These are phyloP conservation scores for Eremothecium sinecaudum DNA, from an alignment of 1,139 yeast species.

Conservation along the genomic window DNA sequence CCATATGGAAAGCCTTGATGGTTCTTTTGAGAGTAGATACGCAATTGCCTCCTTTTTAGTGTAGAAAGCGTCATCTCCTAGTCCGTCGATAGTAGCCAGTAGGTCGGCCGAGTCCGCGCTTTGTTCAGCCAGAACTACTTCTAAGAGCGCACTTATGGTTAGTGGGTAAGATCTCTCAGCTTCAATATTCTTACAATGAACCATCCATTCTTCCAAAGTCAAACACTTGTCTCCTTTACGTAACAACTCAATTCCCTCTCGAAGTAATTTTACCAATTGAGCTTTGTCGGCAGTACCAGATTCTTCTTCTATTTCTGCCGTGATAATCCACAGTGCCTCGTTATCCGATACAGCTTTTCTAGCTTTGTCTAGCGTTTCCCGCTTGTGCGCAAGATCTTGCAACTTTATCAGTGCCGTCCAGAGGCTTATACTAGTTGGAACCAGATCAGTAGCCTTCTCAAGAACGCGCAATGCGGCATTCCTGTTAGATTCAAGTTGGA, in stretches of 20 bases:
- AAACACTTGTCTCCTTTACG: conserved; percentile 39
- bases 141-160: conserved; percentile 18
- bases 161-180: conserved; percentile 23
- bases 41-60: conserved; percentile 39
- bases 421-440: conserved; percentile 54
- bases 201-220: conserved; percentile 43
- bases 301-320: conserved; percentile 62
- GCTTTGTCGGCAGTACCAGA: conserved; percentile 34
- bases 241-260: conserved; percentile 44
- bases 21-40: conserved; percentile 39
- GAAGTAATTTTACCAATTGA: conserved; percentile 39
- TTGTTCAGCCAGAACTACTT: conserved; percentile 21
- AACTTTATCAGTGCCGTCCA: conserved; percentile 48
- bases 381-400: conserved; percentile 41
- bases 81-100: not conserved
- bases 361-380: conserved; percentile 48
- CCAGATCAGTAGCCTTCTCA: conserved; percentile 56
- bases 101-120: not conserved
- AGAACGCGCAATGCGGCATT: conserved; percentile 48
- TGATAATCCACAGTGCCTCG: conserved; percentile 61
- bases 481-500: conserved; percentile 41
- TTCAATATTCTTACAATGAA: conserved; percentile 38
- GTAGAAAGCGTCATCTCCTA: not conserved
- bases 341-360: conserved; percentile 44
- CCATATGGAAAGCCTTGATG: conserved; percentile 51